Base-by-base conservation (phyloP, 169 alveolate genomes). In the Cryptosporidium bovis region DNA sequence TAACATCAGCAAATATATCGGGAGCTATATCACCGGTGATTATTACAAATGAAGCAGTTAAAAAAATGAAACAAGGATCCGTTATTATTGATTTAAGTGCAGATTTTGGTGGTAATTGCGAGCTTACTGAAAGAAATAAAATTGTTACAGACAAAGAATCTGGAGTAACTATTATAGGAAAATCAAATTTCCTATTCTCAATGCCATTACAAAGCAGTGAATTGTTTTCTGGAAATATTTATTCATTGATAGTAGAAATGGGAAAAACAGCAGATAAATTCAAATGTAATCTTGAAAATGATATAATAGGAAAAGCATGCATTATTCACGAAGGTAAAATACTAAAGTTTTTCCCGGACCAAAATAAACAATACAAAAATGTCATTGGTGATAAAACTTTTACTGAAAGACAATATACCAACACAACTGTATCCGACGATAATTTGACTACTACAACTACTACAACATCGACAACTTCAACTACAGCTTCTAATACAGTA, bases 81-180 rank as follows among this genome's bases (percentile, higher is more conserved):
- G 92, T 93, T 50, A 92, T 93, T 82, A 92, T 92, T 29, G 95
- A 93, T 84, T 77, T 93, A 33, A 92, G 92, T 13, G 84, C 94
- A 13, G 94, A 92, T 60, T 85, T 82, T 36, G 94, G 96, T 48
- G 94, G 95, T 29, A 93, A 93, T 66, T 90, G 94, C 68, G 92
- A 85, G 67, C 62, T 83, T 27, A 69, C 92, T 8, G 71, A 77
- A 60, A 69, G 64, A 31, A 93, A 91, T 65, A 82, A 82, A 65
- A 50, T 60, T 16, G 31, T 55, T 55, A 83, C 68, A 31, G 91
- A 90, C 33, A 29, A 65, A 29, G 46, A 58, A 10, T 82, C 85
- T 8, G 94, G 95, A 82, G 95, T 93, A 34, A 90, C 83, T 20
- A 82, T 93, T 15, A 66, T 93, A 40, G 96, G 95, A 16, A 92